Conservation (phyloP, 371 early-diverging fungal species). For the Caulochytrium protostelioides region DNA sequence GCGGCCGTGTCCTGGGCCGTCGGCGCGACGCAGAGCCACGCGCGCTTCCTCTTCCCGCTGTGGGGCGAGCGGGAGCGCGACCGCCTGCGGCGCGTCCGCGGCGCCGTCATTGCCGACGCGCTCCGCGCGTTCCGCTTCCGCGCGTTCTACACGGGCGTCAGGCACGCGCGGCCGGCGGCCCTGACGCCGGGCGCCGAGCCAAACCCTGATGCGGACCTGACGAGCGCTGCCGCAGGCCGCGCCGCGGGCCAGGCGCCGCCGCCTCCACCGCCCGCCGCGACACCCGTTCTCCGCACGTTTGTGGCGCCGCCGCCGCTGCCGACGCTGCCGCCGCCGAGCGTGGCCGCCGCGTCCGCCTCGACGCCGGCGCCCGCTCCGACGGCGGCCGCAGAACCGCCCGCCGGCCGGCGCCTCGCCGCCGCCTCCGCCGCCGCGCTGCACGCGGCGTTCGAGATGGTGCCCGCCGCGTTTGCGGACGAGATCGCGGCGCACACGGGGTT, state of each 20-base stretch:
- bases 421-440: constrained; percentile 6
- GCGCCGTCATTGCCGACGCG: constrained; percentile 5
- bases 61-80: constrained; percentile 14
- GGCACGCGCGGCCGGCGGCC: not conserved
- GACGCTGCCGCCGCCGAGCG: not conserved
- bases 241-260: not conserved
- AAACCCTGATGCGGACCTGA: not conserved
- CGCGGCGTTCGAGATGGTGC: constrained; percentile 8
- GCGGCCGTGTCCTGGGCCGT: constrained; percentile 11
- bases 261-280: not conserved
- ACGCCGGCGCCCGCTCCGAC: too few relatives aligned
- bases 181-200: not conserved
- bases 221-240: not conserved
- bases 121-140: constrained; percentile 4
- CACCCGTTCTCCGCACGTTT: not conserved
- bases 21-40: constrained; percentile 11
- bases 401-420: constrained; percentile 8
- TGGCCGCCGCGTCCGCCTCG: not conserved
- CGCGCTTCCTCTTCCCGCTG: constrained; percentile 20
- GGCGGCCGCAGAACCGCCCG: too few relatives aligned
- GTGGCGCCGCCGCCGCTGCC: not conserved
- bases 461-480: constrained; percentile 9
- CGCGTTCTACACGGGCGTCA: constrained; percentile 9
- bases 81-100: constrained; percentile 6
- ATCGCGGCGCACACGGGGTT: constrained; percentile 18